These are phyloP conservation scores for Kwoniella shivajii DNA, from an alignment of 1,284 basidiomycete species.

Conservation along the genomic window DNA sequence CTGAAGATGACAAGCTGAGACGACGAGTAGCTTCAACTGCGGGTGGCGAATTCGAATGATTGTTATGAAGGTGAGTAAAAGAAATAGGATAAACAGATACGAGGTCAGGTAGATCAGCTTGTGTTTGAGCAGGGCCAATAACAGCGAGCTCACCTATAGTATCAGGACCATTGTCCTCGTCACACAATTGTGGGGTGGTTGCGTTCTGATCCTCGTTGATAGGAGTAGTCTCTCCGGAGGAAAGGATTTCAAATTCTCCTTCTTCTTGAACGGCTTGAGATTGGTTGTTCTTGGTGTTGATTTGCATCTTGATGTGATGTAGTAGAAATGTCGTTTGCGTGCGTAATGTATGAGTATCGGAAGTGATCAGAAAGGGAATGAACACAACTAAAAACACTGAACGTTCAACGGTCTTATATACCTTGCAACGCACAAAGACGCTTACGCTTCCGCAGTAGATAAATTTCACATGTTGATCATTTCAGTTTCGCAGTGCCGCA, in stretches of 20 bases:
- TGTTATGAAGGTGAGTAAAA: too few species aligned
- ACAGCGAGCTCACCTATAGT: too few species aligned
- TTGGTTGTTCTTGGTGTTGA: neutral
- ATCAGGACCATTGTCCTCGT: too few species aligned
- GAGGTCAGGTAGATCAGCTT: too few species aligned
- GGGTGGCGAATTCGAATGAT: neutral
- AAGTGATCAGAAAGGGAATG: neutral
- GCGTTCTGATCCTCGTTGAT: too few species aligned
- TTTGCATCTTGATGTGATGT: too few species aligned
- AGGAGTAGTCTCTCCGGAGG: too few species aligned
- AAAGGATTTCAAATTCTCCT: too few species aligned
- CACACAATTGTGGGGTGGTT: too few species aligned
- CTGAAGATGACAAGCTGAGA: neutral
- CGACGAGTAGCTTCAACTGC: neutral
- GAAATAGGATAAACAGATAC: neutral
- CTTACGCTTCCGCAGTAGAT: constrained; percentile 8
- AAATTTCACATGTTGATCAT: constrained; percentile 3
- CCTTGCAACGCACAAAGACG: constrained; percentile 1
- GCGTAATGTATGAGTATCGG: neutral
- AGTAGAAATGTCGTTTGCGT: neutral
- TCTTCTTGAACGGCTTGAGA: too few species aligned
- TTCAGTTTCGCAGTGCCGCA: constrained; percentile 2
- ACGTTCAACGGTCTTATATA: constrained; percentile 1
- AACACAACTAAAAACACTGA: neutral
- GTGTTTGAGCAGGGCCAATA: too few species aligned